Evolutionary conservation across 2,329 filamentous ascomycete species (phyloP).

Genomic region (Colletotrichum sp.): DNA sequence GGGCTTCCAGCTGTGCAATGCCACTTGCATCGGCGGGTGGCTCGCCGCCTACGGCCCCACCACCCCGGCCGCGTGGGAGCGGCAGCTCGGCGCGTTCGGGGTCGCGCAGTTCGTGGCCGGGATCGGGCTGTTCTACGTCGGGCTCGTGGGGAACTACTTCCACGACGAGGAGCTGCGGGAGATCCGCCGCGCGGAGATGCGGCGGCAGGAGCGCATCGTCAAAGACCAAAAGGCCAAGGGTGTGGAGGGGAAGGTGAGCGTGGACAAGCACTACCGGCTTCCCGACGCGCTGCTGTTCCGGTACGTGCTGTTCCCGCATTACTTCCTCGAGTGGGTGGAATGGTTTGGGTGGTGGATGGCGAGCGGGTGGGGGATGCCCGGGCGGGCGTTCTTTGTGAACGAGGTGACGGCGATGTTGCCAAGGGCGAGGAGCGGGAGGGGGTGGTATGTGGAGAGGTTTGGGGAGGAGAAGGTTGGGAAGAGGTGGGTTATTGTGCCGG

Average conservation of each 20-base stretch:
- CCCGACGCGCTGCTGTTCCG: constrained; percentile 84
- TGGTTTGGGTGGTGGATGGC: constrained; percentile 90
- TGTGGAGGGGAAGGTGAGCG: constrained; percentile 31
- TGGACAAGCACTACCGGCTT: constrained; percentile 86
- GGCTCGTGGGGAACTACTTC: constrained; percentile 81
- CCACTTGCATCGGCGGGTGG: constrained; percentile 78
- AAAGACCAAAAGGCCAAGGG: constrained; percentile 46
- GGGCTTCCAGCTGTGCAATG: constrained; percentile 82
- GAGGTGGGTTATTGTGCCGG: constrained; percentile 73
- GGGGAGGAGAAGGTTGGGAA: constrained; percentile 79
- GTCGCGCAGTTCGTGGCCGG: constrained; percentile 63
- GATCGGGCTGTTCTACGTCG: constrained; percentile 76
- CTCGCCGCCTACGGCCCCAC: constrained; percentile 80
- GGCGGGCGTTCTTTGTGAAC: constrained; percentile 82
- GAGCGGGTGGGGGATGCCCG: constrained; percentile 74
- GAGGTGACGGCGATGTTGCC: constrained; percentile 91
- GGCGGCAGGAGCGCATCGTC: constrained; percentile 55
- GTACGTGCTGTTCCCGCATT: constrained; percentile 88
- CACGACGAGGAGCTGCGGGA: constrained; percentile 91
- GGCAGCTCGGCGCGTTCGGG: constrained; percentile 39
- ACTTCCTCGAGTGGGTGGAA: constrained; percentile 96
- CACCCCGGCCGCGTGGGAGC: constrained; percentile 56
- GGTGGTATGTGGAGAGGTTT: constrained; percentile 90
- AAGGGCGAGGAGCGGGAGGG: constrained; percentile 77
- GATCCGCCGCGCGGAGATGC: constrained; percentile 75